Evolutionary conservation across 345 rosid genomes (phyloP).

Genomic region (Erucastrum elatum): DNA sequence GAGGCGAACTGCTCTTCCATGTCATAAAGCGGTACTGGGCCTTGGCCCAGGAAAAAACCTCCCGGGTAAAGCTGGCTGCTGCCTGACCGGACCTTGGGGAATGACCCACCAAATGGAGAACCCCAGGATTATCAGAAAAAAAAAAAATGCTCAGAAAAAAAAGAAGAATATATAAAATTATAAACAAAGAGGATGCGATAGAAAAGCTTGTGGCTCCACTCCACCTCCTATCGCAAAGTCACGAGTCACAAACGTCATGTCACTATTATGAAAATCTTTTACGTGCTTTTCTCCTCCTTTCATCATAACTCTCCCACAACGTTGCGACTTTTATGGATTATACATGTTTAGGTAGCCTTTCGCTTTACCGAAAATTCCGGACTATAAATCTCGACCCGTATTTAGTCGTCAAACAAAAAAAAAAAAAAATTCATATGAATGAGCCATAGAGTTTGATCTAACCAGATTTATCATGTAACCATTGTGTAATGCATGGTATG

Average conservation of each 20-base stretch:
- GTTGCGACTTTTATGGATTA: conserved; percentile 13
- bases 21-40: no score
- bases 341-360: conserved; percentile 2
- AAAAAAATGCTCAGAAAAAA: no score
- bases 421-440: neutral
- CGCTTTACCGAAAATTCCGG: conserved; percentile 19
- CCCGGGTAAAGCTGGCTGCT: no score
- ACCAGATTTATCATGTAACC: neutral
- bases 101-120: no score
- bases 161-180: no score
- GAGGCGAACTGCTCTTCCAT: no score
- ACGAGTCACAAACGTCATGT: conserved; percentile 12
- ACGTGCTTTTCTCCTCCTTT: conserved; percentile 18
- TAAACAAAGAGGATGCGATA: neutral
- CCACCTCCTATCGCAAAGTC: conserved; percentile 22
- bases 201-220: conserved; percentile 27
- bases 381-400: neutral
- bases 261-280: conserved; percentile 5
- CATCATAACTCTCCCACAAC: conserved; percentile 5
- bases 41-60: no score
- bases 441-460: neutral
- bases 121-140: no score
- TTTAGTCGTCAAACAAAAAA: neutral
- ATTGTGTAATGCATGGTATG: neutral
- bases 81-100: no score